A percentile compares a stretch with the other conserved stretches of the same genome.
These are phyloP conservation scores for Suillus luteus DNA, from an alignment of 768 basidiomycete species.

Conservation along the genomic window DNA sequence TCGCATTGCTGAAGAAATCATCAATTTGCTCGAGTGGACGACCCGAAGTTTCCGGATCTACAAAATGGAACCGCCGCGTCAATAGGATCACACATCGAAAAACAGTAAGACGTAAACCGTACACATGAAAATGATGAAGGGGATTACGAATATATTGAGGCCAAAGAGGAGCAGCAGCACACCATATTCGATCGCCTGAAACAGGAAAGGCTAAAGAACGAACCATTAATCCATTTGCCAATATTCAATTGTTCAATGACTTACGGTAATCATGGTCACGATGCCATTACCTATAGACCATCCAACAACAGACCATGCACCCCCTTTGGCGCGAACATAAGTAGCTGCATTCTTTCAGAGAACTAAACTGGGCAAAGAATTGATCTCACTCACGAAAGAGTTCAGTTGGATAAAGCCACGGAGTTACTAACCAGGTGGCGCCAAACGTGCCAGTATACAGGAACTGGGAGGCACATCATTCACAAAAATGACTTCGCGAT, in stretches of 20 bases:
- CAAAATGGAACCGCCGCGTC: neutral
- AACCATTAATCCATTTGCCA: neutral
- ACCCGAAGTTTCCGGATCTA: constrained; percentile 13
- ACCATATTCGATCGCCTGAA: constrained; percentile 14
- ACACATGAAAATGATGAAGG: constrained; percentile 15
- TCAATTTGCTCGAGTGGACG: constrained; percentile 11
- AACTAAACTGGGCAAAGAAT: neutral
- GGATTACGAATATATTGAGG: constrained; percentile 14
- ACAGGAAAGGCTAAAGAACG: constrained; percentile 13
- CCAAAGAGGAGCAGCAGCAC: constrained; percentile 13
- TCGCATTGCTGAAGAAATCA: constrained; percentile 14
- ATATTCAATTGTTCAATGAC: neutral
- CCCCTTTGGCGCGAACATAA: constrained; percentile 12
- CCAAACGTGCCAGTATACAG: constrained; percentile 16
- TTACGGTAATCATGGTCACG: constrained; percentile 15
- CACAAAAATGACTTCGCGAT: neutral
- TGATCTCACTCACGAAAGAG: constrained; percentile 11
- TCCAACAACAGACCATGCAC: constrained; percentile 11
- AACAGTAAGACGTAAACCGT: neutral
- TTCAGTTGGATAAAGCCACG: constrained; percentile 15
- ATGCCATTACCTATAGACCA: constrained; percentile 15
- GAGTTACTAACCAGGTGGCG: constrained; percentile 16
- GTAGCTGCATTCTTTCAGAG: neutral
- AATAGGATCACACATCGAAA: neutral
- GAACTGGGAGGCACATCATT: constrained; percentile 7